Percentiles rank a stretch among this genome's conserved stretches.
Conservation (phyloP, 164 flowering plant species). For the Vitis rotundifolia region DNA sequence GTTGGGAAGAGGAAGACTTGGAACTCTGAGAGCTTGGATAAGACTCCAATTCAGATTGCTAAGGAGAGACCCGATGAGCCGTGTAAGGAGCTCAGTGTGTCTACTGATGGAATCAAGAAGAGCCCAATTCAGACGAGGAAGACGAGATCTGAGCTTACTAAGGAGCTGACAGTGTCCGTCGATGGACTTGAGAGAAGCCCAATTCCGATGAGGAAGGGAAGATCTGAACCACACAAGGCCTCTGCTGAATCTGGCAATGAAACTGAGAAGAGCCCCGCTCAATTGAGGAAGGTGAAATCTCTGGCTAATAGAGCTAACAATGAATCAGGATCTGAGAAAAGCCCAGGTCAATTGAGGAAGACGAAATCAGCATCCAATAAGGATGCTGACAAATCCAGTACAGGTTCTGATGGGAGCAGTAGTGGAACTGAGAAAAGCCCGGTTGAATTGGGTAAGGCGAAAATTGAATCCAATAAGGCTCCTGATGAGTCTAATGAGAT, state of each 20-base stretch:
- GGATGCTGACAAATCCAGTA: conserved; percentile 1
- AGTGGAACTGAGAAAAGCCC: conserved; percentile 10
- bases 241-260: conserved; percentile 14
- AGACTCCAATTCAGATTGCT: conserved; percentile 34
- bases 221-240: conserved; percentile 8
- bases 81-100: conserved; percentile 24
- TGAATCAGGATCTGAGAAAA: conserved; percentile 17
- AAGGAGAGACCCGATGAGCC: conserved; percentile 29
- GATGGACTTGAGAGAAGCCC: conserved; percentile 31
- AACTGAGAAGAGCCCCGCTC: conserved; percentile 19
- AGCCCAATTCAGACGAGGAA: conserved; percentile 30
- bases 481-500: not conserved
- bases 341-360: conserved; percentile 23
- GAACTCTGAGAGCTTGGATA: conserved; percentile 39
- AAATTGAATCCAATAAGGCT: conserved; percentile 1
- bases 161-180: conserved; percentile 17
- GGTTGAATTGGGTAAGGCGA: conserved; percentile 8
- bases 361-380: conserved; percentile 5
- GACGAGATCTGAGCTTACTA: conserved; percentile 31
- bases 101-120: conserved; percentile 33
- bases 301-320: conserved; percentile 8
- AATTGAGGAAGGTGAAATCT: conserved; percentile 29
- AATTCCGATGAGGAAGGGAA: conserved; percentile 22
- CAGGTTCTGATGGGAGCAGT: not conserved
- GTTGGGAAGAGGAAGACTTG: conserved; percentile 53